These are phyloP conservation scores for Salix viminalis DNA, from an alignment of 345 rosid genomes.

Conservation along the genomic window DNA sequence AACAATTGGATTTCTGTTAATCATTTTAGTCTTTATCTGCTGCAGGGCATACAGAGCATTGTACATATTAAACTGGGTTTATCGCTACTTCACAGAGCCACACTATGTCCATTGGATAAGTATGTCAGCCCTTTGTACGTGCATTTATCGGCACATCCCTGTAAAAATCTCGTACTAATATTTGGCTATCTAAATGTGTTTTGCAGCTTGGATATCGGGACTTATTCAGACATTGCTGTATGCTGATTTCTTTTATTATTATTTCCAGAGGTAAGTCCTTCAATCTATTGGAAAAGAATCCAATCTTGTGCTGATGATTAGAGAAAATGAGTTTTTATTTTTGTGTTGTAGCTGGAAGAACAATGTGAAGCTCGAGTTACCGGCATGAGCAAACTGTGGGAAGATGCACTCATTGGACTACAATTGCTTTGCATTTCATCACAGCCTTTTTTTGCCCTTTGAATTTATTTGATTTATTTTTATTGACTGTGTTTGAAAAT, in stretches of 20 bases:
- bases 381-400: constrained; percentile 40
- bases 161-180: background rate
- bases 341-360: constrained; percentile 66
- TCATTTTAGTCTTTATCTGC: background rate
- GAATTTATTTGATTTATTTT: background rate
- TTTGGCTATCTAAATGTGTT: background rate
- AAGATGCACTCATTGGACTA: background rate
- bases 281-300: background rate
- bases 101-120: constrained; percentile 62
- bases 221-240: constrained; percentile 64
- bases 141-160: background rate
- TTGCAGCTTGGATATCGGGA: constrained; percentile 85
- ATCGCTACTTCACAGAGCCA: constrained; percentile 58
- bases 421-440: background rate
- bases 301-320: background rate
- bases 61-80: constrained; percentile 62
- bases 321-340: background rate
- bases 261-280: constrained; percentile 54
- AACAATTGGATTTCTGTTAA: background rate
- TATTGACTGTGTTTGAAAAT: background rate
- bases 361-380: constrained; percentile 78
- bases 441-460: background rate
- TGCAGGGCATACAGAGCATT: constrained; percentile 61
- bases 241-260: constrained; percentile 81
- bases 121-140: constrained; percentile 26